A percentile compares a stretch with the other conserved stretches of the same genome.
These are phyloP conservation scores for Arabidopsis hybrid DNA, from an alignment of 441 rosid genomes.

Conservation along the genomic window DNA sequence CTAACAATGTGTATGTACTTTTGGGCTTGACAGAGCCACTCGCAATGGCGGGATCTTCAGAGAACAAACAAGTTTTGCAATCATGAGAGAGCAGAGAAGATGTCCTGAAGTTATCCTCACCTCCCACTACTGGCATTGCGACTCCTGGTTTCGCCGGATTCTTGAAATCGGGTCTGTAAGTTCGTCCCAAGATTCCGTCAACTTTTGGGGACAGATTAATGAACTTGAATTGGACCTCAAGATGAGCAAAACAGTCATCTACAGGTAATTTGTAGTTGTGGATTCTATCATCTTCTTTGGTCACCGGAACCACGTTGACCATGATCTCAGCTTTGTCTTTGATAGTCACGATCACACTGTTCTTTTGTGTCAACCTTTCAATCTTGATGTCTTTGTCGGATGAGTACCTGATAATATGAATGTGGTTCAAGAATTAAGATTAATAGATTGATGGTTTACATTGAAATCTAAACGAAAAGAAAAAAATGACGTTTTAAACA, in stretches of 20 bases:
- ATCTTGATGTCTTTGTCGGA: slow-evolving; percentile 56
- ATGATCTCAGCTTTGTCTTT: slow-evolving; percentile 60
- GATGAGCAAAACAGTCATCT: slow-evolving; percentile 69
- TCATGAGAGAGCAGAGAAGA: slow-evolving; percentile 55
- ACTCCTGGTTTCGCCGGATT: slow-evolving; percentile 73
- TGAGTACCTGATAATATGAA: slow-evolving; percentile 30
- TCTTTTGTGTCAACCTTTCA: slow-evolving; percentile 55
- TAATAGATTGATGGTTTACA: neutral
- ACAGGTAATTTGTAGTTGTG: slow-evolving; percentile 69
- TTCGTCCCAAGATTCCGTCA: slow-evolving; percentile 74
- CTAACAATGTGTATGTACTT: slow-evolving; percentile 2
- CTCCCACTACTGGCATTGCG: slow-evolving; percentile 77
- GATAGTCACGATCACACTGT: slow-evolving; percentile 58
- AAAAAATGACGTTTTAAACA: neutral
- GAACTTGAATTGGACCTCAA: slow-evolving; percentile 73
- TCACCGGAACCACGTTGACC: slow-evolving; percentile 74
- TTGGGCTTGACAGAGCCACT: neutral
- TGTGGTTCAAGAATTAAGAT: neutral
- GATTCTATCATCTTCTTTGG: slow-evolving; percentile 71
- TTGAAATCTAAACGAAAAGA: neutral
- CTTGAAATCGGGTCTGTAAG: slow-evolving; percentile 67
- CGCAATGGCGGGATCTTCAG: neutral
- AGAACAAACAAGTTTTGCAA: slow-evolving; percentile 10
- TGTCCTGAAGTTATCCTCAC: slow-evolving; percentile 64
- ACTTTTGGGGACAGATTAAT: slow-evolving; percentile 60